Evolutionary conservation across 306 rosid species (phyloP).

Genomic region (Medicago ruthenica): DNA sequence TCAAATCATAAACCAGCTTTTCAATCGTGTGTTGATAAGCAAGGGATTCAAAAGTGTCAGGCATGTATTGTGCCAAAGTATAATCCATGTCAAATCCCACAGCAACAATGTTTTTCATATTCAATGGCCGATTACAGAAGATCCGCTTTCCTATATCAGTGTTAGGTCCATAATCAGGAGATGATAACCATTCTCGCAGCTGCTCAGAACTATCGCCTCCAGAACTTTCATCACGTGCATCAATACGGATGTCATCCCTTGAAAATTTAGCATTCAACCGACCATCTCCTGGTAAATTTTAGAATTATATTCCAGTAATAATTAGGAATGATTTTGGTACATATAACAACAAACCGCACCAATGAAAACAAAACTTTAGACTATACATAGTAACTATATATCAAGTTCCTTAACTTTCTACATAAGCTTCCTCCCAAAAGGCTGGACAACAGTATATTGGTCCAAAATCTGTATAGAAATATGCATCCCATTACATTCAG

Average conservation of each 20-base stretch:
- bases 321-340: conserved; percentile 18
- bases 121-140: conserved; percentile 92
- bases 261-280: conserved; percentile 52
- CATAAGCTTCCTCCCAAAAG: background rate
- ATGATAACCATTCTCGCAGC: conserved; percentile 70
- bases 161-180: conserved; percentile 57
- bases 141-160: conserved; percentile 76
- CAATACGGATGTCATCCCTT: conserved; percentile 58
- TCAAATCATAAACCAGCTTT: conserved; percentile 84
- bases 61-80: conserved; percentile 95
- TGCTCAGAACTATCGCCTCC: conserved; percentile 34
- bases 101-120: conserved; percentile 90
- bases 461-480: background rate
- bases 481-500: conserved; percentile 19
- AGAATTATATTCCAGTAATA: background rate
- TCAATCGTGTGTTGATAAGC: conserved; percentile 86
- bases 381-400: background rate
- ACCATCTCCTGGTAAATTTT: conserved; percentile 54
- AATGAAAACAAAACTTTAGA: conserved; percentile 11
- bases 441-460: background rate
- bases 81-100: conserved; percentile 99
- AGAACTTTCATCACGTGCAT: conserved; percentile 40
- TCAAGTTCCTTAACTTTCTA: conserved; percentile 9
- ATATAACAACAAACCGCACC: background rate
- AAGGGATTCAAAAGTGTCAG: conserved; percentile 95